phyloP scores from a whole-genome alignment of 2,329 filamentous ascomycete species.

The Colletotrichum falcatum region DNA sequence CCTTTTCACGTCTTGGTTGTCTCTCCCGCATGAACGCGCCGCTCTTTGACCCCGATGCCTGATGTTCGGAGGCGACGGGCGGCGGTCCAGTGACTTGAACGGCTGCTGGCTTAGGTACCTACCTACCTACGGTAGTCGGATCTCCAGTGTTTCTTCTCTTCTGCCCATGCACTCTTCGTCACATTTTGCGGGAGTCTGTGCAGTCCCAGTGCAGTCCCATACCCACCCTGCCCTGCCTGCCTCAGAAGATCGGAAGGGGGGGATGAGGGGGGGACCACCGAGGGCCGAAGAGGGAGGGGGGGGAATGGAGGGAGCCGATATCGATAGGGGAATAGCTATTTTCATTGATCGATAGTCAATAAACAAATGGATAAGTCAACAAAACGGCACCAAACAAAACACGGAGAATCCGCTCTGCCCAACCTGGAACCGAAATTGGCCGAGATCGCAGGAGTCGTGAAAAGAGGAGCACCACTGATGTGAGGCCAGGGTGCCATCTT shows the following conservation, averaged over 20 bases:
- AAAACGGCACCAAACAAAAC: conserved; percentile 19
- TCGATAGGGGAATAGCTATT: conserved; percentile 29
- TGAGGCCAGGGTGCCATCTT: conserved; percentile 3
- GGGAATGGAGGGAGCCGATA: conserved; percentile 15
- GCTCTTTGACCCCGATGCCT: neutral
- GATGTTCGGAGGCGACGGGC: neutral
- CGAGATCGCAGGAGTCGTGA: neutral
- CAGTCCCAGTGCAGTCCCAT: conserved; percentile 17
- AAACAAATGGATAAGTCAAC: conserved; percentile 23
- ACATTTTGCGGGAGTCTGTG: conserved; percentile 32
- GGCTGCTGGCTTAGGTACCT: neutral
- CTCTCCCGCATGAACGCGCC: neutral
- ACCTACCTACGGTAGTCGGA: no score
- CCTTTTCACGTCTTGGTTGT: neutral
- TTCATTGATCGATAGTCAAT: conserved; percentile 16
- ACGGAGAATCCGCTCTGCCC: neutral
- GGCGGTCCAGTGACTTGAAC: neutral
- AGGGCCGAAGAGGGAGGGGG: conserved; percentile 14
- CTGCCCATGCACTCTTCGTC: neutral
- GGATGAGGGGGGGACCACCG: neutral
- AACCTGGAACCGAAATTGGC: conserved; percentile 12
- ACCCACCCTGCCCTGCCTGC: neutral
- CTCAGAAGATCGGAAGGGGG: conserved; percentile 1
- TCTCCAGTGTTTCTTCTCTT: neutral
- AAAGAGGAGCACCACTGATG: conserved; percentile 5